Conservation (phyloP, 2,329 filamentous ascomycete genomes). For the Alternaria rosae region DNA sequence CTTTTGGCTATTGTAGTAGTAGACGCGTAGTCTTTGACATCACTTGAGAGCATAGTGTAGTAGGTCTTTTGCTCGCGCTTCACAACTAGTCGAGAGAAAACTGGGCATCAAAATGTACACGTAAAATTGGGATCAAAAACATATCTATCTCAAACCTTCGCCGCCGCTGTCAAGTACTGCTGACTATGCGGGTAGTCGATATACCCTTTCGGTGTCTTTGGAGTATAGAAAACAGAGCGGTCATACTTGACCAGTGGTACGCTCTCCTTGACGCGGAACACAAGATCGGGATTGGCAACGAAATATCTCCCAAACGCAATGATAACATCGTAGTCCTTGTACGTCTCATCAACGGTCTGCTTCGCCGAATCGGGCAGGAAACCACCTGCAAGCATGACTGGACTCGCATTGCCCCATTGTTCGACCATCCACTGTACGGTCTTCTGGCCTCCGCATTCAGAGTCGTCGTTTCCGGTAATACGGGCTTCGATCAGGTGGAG, state of each 20-base stretch:
- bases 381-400: slow-evolving; percentile 51
- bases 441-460: slow-evolving; percentile 19
- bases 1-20: no score
- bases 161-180: slow-evolving; percentile 8
- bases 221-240: slow-evolving; percentile 29
- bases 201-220: slow-evolving; percentile 22
- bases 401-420: slow-evolving; percentile 9
- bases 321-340: slow-evolving; percentile 38
- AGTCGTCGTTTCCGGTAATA: slow-evolving; percentile 20
- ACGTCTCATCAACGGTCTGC: slow-evolving; percentile 44
- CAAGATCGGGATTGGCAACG: slow-evolving; percentile 56
- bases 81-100: not conserved
- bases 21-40: not conserved
- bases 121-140: not conserved
- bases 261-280: slow-evolving; percentile 51
- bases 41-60: not conserved
- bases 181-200: slow-evolving; percentile 20
- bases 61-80: not conserved
- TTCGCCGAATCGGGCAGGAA: slow-evolving; percentile 46
- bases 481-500: slow-evolving; percentile 11
- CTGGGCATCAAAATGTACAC: not conserved
- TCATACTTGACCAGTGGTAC: slow-evolving; percentile 52
- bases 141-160: not conserved
- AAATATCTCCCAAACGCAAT: slow-evolving; percentile 56
- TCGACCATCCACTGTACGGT: slow-evolving; percentile 22